phyloP scores from a whole-genome alignment of 441 rosid genomes.

The Jatropha podagrica region DNA sequence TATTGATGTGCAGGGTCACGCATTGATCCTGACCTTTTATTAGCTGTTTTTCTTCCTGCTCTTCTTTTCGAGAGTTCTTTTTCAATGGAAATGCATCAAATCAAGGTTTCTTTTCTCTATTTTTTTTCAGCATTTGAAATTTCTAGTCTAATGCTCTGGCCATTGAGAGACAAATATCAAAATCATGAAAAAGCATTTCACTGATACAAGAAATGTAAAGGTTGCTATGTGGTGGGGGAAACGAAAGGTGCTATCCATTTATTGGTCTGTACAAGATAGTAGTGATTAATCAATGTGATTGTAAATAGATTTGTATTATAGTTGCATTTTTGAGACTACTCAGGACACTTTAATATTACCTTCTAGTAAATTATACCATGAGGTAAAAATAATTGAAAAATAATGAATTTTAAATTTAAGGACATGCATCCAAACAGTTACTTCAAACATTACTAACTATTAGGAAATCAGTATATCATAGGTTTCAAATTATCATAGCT shows the following conservation, averaged over 20 bases:
- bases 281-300: not conserved
- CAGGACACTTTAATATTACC: too few relatives aligned
- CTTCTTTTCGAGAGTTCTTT: conserved; percentile 97
- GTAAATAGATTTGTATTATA: not conserved
- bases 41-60: conserved; percentile 94
- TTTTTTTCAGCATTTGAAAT: not conserved
- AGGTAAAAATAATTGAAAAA: not conserved
- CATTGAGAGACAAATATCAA: not conserved
- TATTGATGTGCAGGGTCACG: conserved; percentile 59
- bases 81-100: conserved; percentile 92
- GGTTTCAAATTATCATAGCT: not conserved
- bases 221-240: conserved; percentile 1
- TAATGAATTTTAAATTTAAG: not conserved
- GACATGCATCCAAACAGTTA: not conserved
- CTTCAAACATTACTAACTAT: not conserved
- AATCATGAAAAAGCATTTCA: not conserved
- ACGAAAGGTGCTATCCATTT: not conserved
- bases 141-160: not conserved
- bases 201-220: conserved; percentile 3
- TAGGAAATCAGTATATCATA: not conserved
- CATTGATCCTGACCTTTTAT: conserved; percentile 73
- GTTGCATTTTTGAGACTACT: not conserved
- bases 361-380: too few relatives aligned
- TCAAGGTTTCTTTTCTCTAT: conserved; percentile 57
- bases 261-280: too few relatives aligned